Evolutionary conservation across 306 rosid species (phyloP), one percentile per base, ranked within the genome.

Genomic region (Rubus parviflorus): DNA sequence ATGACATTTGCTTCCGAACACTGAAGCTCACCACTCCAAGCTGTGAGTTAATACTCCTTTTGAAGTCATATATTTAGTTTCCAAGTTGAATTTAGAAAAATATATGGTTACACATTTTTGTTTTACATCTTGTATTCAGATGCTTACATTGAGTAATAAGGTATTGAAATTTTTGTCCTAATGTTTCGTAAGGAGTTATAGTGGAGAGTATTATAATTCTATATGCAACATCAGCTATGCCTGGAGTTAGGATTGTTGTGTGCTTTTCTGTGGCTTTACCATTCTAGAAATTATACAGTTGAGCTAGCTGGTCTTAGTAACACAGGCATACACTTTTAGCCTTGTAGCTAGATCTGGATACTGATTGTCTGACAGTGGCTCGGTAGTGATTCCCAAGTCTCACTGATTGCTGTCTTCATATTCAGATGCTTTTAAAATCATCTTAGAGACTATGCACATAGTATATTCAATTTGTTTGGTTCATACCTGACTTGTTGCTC

Each of bases 11-110:
- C 85, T 88, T 88, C 82, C 77, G 89, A 8, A 88, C 89, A 3
- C 83, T 88, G 9, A 88, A 88, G 80, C 91, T 88, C 71, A 85
- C 91, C 65, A 88, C 91, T 25, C 89, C 91, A 38, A 88, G 91
- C 86, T 88, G 91, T 88, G 81, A 83, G 91, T 85, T 7, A 20
- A 8, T 68, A 38, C 19, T 42, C 43, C 30, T 6, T 46, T 23
- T 15, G 2, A 15, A 9, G 11, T 30, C 8, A 13, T 35, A 30
- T 8, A 6, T 52, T 5, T 17, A 0, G 35, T 53, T 73, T 13
- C 12, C 0, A 11, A 1, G 22, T 58, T 58, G 12, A 42, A 8
- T 58, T 58, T 22, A 6, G 38, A 25, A 43, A 23, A 8, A 15
- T 16, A 2, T 16, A 7, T 17, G 45, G 57, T 7, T 2, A 15